Conservation (phyloP, 2,329 filamentous ascomycete genomes). For the Botrytis fabae region DNA sequence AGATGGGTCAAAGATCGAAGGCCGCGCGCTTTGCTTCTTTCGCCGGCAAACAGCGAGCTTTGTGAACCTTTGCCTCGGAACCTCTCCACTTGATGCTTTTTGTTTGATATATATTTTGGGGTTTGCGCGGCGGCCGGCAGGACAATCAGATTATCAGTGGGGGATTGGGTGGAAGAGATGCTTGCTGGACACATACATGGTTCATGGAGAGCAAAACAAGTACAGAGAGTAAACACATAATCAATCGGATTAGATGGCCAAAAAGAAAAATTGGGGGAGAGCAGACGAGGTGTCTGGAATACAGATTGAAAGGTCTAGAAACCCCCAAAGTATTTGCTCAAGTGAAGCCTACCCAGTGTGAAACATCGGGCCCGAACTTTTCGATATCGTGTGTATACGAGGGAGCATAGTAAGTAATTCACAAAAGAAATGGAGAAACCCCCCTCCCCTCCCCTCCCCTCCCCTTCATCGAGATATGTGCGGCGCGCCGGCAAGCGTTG, state of each 20-base stretch:
- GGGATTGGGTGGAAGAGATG: conserved; percentile 1
- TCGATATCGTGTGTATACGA: not conserved
- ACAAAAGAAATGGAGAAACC: not conserved
- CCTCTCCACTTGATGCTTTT: not conserved
- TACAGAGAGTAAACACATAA: not conserved
- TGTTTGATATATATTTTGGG: not conserved
- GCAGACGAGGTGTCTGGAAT: not conserved
- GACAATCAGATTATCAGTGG: not conserved
- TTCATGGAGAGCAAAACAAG: not conserved
- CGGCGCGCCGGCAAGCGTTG: not conserved
- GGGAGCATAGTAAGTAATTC: not conserved
- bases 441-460: no score
- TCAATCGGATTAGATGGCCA: not conserved
- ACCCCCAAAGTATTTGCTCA: not conserved
- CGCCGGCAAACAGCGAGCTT: not conserved
- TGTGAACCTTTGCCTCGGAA: not conserved
- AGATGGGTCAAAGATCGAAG: not conserved
- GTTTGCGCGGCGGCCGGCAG: not conserved
- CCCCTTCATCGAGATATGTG: not conserved
- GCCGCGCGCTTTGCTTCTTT: not conserved
- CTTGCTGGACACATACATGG: not conserved
- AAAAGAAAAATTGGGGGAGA: not conserved
- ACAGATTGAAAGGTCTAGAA: not conserved
- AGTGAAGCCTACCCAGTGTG: not conserved
- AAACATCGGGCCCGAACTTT: no score